Conservation (phyloP, 345 rosid species). For the Triadica sebifera region DNA sequence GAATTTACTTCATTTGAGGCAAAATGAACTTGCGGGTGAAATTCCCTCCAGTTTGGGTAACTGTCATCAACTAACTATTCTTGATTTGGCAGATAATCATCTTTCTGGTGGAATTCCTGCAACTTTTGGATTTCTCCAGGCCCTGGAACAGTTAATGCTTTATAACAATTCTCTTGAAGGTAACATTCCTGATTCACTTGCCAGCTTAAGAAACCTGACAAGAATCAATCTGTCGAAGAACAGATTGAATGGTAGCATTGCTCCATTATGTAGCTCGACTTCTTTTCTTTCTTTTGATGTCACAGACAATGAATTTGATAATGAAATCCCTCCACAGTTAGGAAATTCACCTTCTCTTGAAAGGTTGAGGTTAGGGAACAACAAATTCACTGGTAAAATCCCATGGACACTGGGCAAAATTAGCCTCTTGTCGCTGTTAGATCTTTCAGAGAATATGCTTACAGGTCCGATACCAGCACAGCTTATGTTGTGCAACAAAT, state of each 20-base stretch:
- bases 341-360: conserved; percentile 79
- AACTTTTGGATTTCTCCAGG: conserved; percentile 49
- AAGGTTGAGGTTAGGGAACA: conserved; percentile 78
- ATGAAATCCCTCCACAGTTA: conserved; percentile 60
- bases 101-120: conserved; percentile 66
- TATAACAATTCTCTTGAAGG: conserved; percentile 90
- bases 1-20: conserved; percentile 72
- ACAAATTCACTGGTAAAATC: conserved; percentile 64
- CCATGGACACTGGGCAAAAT: conserved; percentile 82
- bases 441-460: conserved; percentile 70
- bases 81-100: conserved; percentile 86
- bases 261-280: conserved; percentile 57
- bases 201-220: conserved; percentile 63
- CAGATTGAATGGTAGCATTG: conserved; percentile 66
- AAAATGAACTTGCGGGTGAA: conserved; percentile 61
- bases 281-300: conserved; percentile 81
- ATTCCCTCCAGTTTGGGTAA: conserved; percentile 72
- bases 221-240: conserved; percentile 80
- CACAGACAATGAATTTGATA: conserved; percentile 62
- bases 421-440: conserved; percentile 55
- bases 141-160: conserved; percentile 72
- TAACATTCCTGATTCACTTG: conserved; percentile 58
- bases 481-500: conserved; percentile 68
- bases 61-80: conserved; percentile 63
- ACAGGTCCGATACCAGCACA: conserved; percentile 61